Conservation (phyloP, 2,329 filamentous ascomycete genomes). For the Diaporthe humulicola region DNA sequence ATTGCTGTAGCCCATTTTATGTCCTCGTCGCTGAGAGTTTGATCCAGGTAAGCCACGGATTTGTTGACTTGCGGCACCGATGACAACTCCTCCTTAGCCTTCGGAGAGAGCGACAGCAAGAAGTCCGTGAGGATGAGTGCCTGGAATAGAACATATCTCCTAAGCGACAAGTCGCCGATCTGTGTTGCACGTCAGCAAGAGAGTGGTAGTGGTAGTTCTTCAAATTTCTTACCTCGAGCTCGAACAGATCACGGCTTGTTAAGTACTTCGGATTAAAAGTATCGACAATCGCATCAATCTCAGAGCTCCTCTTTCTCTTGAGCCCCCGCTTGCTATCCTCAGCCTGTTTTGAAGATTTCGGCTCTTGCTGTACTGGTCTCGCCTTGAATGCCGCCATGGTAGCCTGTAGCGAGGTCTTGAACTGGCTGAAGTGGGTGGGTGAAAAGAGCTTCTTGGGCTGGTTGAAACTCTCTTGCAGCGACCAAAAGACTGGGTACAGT, state of each 20-base stretch:
- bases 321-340: slow-evolving; percentile 75
- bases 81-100: slow-evolving; percentile 83
- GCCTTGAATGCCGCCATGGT: slow-evolving; percentile 69
- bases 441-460: slow-evolving; percentile 89
- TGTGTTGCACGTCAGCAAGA: slow-evolving; percentile 53
- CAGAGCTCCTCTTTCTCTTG: slow-evolving; percentile 78
- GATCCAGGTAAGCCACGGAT: slow-evolving; percentile 85
- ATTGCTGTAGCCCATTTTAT: slow-evolving; percentile 87
- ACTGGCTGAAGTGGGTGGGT: slow-evolving; percentile 78
- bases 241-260: slow-evolving; percentile 96
- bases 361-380: slow-evolving; percentile 63
- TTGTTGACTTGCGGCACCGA: slow-evolving; percentile 78
- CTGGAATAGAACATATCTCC: slow-evolving; percentile 94
- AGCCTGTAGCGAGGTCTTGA: slow-evolving; percentile 81
- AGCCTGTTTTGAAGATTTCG: slow-evolving; percentile 62
- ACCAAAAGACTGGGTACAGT: slow-evolving; percentile 95
- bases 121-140: slow-evolving; percentile 96
- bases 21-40: slow-evolving; percentile 86
- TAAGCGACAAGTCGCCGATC: slow-evolving; percentile 94
- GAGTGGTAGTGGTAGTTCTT: neutral
- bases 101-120: slow-evolving; percentile 87
- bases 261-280: slow-evolving; percentile 98
- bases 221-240: slow-evolving; percentile 78
- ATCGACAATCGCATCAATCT: slow-evolving; percentile 73
- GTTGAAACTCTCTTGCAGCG: slow-evolving; percentile 90